These are phyloP conservation scores for Fusarium denticulatum DNA, from an alignment of 2,329 filamentous ascomycete genomes.

Conservation along the genomic window DNA sequence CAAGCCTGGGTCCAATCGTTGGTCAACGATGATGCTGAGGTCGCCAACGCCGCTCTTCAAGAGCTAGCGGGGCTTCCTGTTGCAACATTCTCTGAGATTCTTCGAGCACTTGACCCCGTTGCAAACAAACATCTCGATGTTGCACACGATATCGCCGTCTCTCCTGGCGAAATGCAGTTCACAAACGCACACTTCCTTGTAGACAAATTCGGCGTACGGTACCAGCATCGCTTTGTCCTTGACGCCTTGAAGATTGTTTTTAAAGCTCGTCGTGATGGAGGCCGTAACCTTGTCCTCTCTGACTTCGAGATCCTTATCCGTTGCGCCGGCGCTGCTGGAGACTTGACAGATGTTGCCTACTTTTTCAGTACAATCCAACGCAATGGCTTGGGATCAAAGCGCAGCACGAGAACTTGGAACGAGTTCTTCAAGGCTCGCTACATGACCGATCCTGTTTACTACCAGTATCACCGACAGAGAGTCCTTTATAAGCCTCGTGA, in stretches of 20 bases:
- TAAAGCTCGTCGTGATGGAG: slow-evolving; percentile 44
- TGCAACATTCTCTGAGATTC: slow-evolving; percentile 69
- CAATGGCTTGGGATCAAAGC: slow-evolving; percentile 42
- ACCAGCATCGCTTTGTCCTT: slow-evolving; percentile 52
- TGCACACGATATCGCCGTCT: slow-evolving; percentile 52
- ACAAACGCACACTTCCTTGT: slow-evolving; percentile 51
- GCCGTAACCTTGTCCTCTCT: slow-evolving; percentile 44
- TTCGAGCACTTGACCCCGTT: slow-evolving; percentile 70
- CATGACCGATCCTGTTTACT: slow-evolving; percentile 57
- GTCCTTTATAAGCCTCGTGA: slow-evolving; percentile 54
- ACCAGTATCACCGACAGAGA: slow-evolving; percentile 55
- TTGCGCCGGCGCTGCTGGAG: slow-evolving; percentile 57
- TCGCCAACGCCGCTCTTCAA: slow-evolving; percentile 40
- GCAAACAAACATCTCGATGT: slow-evolving; percentile 60
- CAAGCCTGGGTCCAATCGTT: slow-evolving; percentile 43
- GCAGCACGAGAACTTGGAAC: slow-evolving; percentile 49
- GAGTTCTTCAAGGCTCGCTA: slow-evolving; percentile 62
- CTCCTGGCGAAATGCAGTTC: slow-evolving; percentile 52
- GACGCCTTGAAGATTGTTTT: slow-evolving; percentile 49
- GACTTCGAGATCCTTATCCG: slow-evolving; percentile 60
- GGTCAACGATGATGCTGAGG: slow-evolving; percentile 23
- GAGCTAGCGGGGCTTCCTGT: slow-evolving; percentile 57
- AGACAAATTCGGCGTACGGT: slow-evolving; percentile 58
- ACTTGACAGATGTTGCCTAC: slow-evolving; percentile 47
- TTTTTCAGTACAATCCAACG: slow-evolving; percentile 48